phyloP scores from a whole-genome alignment of 176 grass and related monocot species.

The bread wheat (Triticum aestivum) region DNA sequence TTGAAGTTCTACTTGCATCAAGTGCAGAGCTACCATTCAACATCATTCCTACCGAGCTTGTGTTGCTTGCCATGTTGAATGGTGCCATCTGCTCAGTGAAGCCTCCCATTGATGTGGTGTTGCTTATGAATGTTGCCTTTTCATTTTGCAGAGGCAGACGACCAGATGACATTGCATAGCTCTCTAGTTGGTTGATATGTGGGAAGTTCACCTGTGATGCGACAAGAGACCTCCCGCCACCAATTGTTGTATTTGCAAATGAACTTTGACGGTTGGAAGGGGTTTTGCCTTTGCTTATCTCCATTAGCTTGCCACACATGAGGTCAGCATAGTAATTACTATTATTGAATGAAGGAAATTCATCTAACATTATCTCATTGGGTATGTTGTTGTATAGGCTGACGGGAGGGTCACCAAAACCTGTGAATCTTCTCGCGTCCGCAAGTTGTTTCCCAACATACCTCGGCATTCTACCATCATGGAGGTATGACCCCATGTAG shows the following conservation, averaged over 20 bases:
- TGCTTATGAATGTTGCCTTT: background rate
- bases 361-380: background rate
- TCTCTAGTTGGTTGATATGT: background rate
- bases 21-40: background rate
- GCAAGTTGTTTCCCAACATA: background rate
- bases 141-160: background rate
- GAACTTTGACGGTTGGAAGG: background rate
- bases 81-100: background rate
- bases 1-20: background rate
- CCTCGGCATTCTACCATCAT: background rate
- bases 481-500: background rate
- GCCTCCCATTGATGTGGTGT: background rate
- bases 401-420: background rate
- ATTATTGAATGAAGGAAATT: background rate
- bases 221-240: background rate
- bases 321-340: background rate
- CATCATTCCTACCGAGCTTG: background rate
- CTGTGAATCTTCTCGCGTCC: background rate
- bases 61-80: background rate
- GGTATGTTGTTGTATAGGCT: slow-evolving; percentile 22
- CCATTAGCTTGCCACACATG: background rate
- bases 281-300: background rate
- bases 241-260: background rate
- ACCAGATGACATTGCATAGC: background rate
- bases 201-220: background rate